Base-by-base conservation (phyloP, 140 eudicot genomes). In the Stevia rebaudiana region DNA sequence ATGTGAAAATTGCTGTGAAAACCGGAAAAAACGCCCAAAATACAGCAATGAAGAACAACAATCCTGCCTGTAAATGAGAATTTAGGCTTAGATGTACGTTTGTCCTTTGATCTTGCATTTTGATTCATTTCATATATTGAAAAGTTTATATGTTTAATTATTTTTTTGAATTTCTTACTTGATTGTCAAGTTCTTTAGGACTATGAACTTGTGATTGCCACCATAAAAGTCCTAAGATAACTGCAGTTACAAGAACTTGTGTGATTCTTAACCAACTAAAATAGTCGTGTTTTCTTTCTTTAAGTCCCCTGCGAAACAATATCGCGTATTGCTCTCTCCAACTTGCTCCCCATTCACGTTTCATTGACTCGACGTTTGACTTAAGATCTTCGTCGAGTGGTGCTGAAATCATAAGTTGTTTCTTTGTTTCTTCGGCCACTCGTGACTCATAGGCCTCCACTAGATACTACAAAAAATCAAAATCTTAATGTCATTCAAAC, bases 21-120 rank as follows among this genome's bases (percentile, higher is more conserved):
- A 90, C 97, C 0, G 97, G 97, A 37, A 90, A 86, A 63, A 90
- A 90, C 3, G 94, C 97, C 97, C 97, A 90, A 73, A 90, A 90
- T 10, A 90, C 97, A 19, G 95, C 83, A 15, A 90, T 81, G 83
- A 90, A 90, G 76, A 90, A 90, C 65, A 90, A 68, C 83, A 90
- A 68, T 67, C 97, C 97, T 24, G 95, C 95, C 95, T 86, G 87
- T 69, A 78, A 51, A 37, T 76, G 8, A 18, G 58, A 11, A 15
- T n/a, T 30, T 61, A 46, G 3, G 42, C 41, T 53, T 39, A 47
- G 54, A 19, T 48, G 10, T 40, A 39, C 3, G 6, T 13, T 7
- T 16, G 21, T 15, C 3, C 11, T 13, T 7, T 16, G 21, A 46
- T 17, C 16, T 15, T 54, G 15, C 1, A 54, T 13, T 28, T 28